Evolutionary conservation across 2,329 filamentous ascomycete genomes (phyloP).

Genomic region (Aspergillus thermomutatus): DNA sequence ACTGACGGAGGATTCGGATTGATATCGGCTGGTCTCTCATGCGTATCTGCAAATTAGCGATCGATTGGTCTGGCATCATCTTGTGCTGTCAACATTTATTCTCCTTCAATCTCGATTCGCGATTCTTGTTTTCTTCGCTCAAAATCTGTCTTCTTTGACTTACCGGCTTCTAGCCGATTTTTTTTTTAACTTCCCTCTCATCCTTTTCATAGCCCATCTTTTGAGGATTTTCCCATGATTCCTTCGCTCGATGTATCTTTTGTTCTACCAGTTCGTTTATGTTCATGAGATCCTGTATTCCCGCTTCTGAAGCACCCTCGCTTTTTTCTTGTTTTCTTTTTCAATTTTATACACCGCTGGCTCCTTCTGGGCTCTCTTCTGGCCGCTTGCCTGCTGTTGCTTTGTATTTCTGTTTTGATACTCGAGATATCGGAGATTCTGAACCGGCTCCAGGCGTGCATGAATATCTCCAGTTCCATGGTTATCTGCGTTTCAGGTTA

Average conservation of each 20-base stretch:
- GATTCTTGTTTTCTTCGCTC: conserved; percentile 1
- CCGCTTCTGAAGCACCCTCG: background rate
- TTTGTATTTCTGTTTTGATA: background rate
- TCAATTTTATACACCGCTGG: background rate
- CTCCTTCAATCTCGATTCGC: background rate
- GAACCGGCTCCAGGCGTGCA: background rate
- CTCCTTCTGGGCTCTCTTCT: background rate
- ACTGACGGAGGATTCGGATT: background rate
- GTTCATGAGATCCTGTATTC: background rate
- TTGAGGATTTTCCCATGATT: background rate
- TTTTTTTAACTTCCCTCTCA: background rate
- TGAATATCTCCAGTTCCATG: background rate
- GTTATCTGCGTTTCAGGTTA: background rate
- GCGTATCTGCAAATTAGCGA: background rate
- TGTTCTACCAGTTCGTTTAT: background rate
- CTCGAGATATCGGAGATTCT: background rate
- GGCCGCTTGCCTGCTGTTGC: background rate
- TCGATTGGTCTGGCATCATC: background rate
- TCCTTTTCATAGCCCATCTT: background rate
- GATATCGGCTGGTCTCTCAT: background rate
- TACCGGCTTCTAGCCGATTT: background rate
- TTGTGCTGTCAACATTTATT: background rate
- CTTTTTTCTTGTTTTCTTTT: background rate
- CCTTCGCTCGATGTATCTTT: background rate
- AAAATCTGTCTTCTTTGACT: background rate